Percentiles rank a stretch among this genome's conserved stretches.
phyloP scores from a whole-genome alignment of 2,329 filamentous ascomycete species.

The Knoxdaviesia proteae region DNA sequence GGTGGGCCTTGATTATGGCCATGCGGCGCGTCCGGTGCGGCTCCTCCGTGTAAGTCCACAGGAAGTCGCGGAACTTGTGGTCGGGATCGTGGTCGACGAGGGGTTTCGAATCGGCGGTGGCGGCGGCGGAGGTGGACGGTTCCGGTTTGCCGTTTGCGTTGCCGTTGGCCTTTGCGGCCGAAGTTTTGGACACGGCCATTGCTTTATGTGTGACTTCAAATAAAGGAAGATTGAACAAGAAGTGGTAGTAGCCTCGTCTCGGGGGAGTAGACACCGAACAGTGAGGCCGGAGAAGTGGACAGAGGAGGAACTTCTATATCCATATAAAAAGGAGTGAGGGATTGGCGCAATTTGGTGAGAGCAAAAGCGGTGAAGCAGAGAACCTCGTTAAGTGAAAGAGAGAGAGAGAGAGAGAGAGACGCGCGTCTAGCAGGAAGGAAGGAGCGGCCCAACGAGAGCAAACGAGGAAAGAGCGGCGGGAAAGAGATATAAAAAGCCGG shows the following conservation, averaged over 20 bases:
- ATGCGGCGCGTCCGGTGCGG: slow-evolving; percentile 78
- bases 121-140: neutral
- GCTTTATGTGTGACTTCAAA: neutral
- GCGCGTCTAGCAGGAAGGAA: too few relatives aligned
- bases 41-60: slow-evolving; percentile 98
- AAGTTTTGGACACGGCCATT: neutral
- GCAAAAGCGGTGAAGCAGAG: too few relatives aligned
- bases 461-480: too few relatives aligned
- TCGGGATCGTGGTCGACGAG: slow-evolving; percentile 3
- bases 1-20: slow-evolving; percentile 95
- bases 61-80: slow-evolving; percentile 37
- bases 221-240: neutral
- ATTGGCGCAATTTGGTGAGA: too few relatives aligned
- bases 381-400: too few relatives aligned
- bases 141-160: too few relatives aligned
- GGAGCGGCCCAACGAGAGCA: too few relatives aligned
- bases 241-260: neutral
- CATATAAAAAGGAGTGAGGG: too few relatives aligned
- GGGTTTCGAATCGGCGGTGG: neutral
- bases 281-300: neutral
- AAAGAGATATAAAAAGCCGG: too few relatives aligned
- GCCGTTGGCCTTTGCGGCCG: neutral
- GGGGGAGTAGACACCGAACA: too few relatives aligned
- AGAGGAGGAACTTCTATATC: neutral
- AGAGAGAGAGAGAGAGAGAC: too few relatives aligned